A percentile compares a stretch with the other conserved stretches of the same genome.
These are phyloP conservation scores for Exophiala sideris DNA, from an alignment of 2,329 filamentous ascomycete genomes.

Conservation along the genomic window DNA sequence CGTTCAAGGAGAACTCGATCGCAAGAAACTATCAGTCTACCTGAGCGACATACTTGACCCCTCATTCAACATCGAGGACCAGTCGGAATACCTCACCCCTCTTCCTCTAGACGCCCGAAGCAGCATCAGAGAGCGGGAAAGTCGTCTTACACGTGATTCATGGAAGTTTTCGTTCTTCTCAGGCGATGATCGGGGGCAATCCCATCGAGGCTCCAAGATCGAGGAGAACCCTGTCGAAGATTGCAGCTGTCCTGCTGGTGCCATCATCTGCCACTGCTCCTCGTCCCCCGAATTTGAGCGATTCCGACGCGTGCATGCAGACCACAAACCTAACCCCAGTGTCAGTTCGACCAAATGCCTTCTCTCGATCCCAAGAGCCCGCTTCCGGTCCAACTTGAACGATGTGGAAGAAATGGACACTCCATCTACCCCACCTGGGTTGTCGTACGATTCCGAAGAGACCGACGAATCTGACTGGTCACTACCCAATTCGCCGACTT, in stretches of 20 bases:
- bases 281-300: conserved; percentile 16
- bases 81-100: background rate
- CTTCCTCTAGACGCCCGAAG: background rate
- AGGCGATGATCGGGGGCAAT: background rate
- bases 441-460: conserved; percentile 18
- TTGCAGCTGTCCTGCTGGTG: conserved; percentile 12
- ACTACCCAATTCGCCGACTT: conserved; percentile 8
- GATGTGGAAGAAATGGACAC: conserved; percentile 11
- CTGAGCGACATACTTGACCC: conserved; percentile 14
- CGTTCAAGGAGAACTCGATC: conserved; percentile 9
- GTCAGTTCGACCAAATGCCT: conserved; percentile 19
- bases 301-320: conserved; percentile 9
- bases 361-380: conserved; percentile 12
- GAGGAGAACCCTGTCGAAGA: background rate
- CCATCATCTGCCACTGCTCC: conserved; percentile 10
- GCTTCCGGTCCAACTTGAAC: conserved; percentile 12
- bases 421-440: conserved; percentile 9
- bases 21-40: conserved; percentile 16
- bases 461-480: conserved; percentile 18
- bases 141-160: background rate
- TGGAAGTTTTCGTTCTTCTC: conserved; percentile 1
- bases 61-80: conserved; percentile 8
- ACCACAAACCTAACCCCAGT: conserved; percentile 15
- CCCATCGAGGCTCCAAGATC: background rate
- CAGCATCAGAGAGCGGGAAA: background rate